A percentile compares a stretch with the other conserved stretches of the same genome.
phyloP scores from a whole-genome alignment of 768 basidiomycete species.

The Rhizopogon vesiculosus region DNA sequence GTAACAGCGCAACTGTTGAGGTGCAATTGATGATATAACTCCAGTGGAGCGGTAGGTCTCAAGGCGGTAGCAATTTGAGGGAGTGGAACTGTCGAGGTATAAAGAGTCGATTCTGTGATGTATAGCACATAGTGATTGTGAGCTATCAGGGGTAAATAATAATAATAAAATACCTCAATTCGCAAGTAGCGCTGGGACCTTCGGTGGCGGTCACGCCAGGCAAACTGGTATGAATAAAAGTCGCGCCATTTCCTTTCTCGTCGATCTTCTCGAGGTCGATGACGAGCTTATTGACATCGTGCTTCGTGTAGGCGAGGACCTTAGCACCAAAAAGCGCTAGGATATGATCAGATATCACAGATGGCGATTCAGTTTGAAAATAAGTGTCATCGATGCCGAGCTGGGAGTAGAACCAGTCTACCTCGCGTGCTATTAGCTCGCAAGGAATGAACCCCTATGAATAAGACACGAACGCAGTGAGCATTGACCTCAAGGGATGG shows the following conservation, averaged over 20 bases:
- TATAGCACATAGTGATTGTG: constrained; percentile 1
- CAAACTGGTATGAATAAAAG: constrained; percentile 88
- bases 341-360: constrained; percentile 80
- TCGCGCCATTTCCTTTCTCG: constrained; percentile 77
- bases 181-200: constrained; percentile 87
- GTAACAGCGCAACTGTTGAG: constrained; percentile 95
- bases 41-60: constrained; percentile 94
- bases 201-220: constrained; percentile 79
- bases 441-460: constrained; percentile 86
- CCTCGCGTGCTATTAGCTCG: constrained; percentile 83
- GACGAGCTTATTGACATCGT: constrained; percentile 83
- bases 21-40: constrained; percentile 78
- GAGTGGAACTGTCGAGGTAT: constrained; percentile 80
- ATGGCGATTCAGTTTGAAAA: constrained; percentile 69
- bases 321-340: constrained; percentile 96
- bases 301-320: constrained; percentile 88
- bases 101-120: constrained; percentile 75
- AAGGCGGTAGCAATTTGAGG: constrained; percentile 79
- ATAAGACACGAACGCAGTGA: neutral
- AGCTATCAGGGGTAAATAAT: neutral
- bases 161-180: constrained; percentile 55
- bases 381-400: constrained; percentile 91
- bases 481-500: neutral
- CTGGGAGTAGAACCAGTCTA: constrained; percentile 93
- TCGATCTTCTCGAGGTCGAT: constrained; percentile 96